Evolutionary conservation across 2,329 filamentous ascomycete genomes (phyloP).

Genomic region (Aspergillus sp.): DNA sequence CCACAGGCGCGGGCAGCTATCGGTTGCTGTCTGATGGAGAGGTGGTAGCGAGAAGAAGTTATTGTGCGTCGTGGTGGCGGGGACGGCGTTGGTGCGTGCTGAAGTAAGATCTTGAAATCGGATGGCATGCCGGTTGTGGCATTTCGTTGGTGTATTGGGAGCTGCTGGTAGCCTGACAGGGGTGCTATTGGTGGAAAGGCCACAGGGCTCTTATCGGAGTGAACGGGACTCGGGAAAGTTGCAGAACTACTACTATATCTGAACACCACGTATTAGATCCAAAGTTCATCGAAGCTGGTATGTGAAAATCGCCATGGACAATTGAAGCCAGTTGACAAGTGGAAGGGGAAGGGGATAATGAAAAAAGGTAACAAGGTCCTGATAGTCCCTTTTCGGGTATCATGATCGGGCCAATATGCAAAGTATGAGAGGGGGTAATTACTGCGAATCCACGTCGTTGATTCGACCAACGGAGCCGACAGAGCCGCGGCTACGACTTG

Average conservation of each 20-base stretch:
- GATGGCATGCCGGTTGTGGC: conserved; percentile 31
- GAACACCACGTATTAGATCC: conserved; percentile 18
- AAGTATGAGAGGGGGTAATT: conserved; percentile 20
- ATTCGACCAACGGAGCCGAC: conserved; percentile 23
- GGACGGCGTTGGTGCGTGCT: conserved; percentile 26
- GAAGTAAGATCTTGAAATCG: conserved; percentile 39
- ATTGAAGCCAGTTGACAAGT: not conserved
- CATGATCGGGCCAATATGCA: not conserved
- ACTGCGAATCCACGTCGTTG: conserved; percentile 35
- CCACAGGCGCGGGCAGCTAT: conserved; percentile 47
- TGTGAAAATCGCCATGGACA: not conserved
- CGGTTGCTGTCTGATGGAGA: conserved; percentile 49
- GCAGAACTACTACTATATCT: conserved; percentile 30
- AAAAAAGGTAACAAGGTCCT: not conserved
- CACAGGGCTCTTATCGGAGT: conserved; percentile 27
- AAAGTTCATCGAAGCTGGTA: not conserved
- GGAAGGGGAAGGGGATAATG: not conserved
- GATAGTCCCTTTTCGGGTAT: not conserved
- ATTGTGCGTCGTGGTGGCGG: conserved; percentile 24
- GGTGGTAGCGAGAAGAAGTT: conserved; percentile 33
- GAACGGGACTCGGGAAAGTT: conserved; percentile 28
- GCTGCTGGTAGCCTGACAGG: conserved; percentile 12
- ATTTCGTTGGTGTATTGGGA: conserved; percentile 17
- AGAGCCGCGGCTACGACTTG: conserved; percentile 24
- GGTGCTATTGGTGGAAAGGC: conserved; percentile 15